Evolutionary conservation across 192 early-diverging fungal genomes (phyloP), one percentile per base, ranked within the genome.

Genomic region (Linnemannia schmuckeri): DNA sequence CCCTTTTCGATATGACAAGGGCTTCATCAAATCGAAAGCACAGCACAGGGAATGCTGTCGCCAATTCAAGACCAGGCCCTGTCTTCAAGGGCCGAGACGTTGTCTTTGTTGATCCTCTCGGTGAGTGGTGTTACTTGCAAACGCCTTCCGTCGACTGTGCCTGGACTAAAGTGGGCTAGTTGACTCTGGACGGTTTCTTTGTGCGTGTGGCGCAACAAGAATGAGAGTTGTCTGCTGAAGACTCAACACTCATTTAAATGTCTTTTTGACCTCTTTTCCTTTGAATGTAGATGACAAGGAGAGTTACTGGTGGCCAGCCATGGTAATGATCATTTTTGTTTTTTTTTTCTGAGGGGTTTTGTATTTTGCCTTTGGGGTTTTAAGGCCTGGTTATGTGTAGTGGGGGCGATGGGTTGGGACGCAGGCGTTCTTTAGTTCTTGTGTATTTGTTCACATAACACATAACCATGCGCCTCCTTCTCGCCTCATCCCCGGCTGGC

Each of bases 231-330:
- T 66, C 6, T 35, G 35, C 37, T 76, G 10, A 57, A 22, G 22
- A 6, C 76, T 0, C 33, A 37, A 4, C n/a, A 69, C 49, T 81
- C 13, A 27, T 57, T 79, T 27, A 8, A 18, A 37, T 49, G 33
- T 41, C 18, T 40, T 54, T 24, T 72, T 70, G 7, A n/a, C 18
- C 52, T 40, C 35, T 33, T 49, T 70, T 47, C 35, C 9, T 71
- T 30, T 42, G 42, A 55, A 38, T 40, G 10, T 80, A 87, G 85
- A 87, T 87, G 85, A 87, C 38, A 87, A 80, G 75, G 79, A 81
- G 68, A 77, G 75, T 54, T 87, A 87, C 75, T 87, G 85, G 85
- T 87, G 85, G 85, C 85, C 85, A 27, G 85, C 85, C 44, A 87
- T 87, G 85, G 85, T 87, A 87, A 87, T 61, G 52, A 61, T 38